phyloP scores from a whole-genome alignment of 2,329 filamentous ascomycete species.

The Calonectria pauciramosa region DNA sequence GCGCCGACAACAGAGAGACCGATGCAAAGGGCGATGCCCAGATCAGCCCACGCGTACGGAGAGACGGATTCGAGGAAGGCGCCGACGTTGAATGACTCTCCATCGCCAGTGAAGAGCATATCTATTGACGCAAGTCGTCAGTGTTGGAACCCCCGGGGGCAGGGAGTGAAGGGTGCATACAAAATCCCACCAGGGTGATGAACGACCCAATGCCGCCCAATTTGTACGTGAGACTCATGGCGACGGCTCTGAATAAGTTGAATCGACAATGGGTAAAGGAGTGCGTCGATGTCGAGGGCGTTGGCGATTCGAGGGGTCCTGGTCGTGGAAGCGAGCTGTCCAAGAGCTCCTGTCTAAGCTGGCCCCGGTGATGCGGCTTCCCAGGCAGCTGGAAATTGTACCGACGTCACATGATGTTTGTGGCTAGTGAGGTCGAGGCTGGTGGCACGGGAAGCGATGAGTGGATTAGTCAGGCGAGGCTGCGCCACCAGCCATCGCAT shows the following conservation, averaged over 20 bases:
- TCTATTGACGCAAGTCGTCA: slow-evolving; percentile 68
- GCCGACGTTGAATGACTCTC: slow-evolving; percentile 97
- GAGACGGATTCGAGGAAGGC: slow-evolving; percentile 95
- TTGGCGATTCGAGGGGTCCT: slow-evolving; percentile 28
- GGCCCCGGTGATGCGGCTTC: slow-evolving; percentile 41
- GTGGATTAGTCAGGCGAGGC: slow-evolving; percentile 2
- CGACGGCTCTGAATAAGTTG: slow-evolving; percentile 46
- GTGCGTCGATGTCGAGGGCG: slow-evolving; percentile 31
- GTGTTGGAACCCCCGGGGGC: slow-evolving; percentile 27
- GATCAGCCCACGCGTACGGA: slow-evolving; percentile 91
- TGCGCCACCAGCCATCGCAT: slow-evolving; percentile 8
- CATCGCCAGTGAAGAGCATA: slow-evolving; percentile 98
- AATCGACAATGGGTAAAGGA: slow-evolving; percentile 36
- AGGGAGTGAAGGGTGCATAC: slow-evolving; percentile 66
- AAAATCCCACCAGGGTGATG: slow-evolving; percentile 81
- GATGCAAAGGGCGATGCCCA: slow-evolving; percentile 95
- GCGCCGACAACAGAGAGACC: slow-evolving; percentile 96
- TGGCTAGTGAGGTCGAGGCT: slow-evolving; percentile 34
- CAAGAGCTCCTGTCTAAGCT: slow-evolving; percentile 45
- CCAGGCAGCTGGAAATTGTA: slow-evolving; percentile 42
- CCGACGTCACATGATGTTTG: slow-evolving; percentile 55
- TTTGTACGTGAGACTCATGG: slow-evolving; percentile 82
- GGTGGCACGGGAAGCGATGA: neutral
- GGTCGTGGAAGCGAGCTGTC: slow-evolving; percentile 40
- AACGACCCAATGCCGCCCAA: slow-evolving; percentile 77